A percentile compares a stretch with the other conserved stretches of the same genome.
These are phyloP conservation scores for Prinsepia uniflora DNA, from an alignment of 306 rosid genomes.

Conservation along the genomic window DNA sequence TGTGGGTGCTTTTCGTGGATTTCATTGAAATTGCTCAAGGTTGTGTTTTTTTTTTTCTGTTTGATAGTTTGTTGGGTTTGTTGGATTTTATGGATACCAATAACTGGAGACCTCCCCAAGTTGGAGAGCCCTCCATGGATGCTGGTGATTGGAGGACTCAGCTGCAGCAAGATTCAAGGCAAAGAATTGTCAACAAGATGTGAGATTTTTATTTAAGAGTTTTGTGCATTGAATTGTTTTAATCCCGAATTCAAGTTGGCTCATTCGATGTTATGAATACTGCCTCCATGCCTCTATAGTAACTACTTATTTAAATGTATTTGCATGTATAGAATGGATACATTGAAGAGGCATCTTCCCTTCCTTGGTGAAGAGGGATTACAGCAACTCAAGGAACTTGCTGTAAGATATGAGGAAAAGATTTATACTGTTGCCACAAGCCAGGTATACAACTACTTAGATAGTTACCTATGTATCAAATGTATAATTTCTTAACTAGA, in stretches of 20 bases:
- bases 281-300: not conserved
- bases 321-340: slow-evolving; percentile 53
- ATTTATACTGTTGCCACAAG: slow-evolving; percentile 52
- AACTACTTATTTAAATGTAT: not conserved
- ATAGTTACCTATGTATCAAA: not conserved
- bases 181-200: slow-evolving; percentile 56
- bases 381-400: slow-evolving; percentile 53
- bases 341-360: slow-evolving; percentile 60
- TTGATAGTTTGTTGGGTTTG: not conserved
- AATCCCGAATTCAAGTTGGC: not conserved
- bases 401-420: slow-evolving; percentile 78
- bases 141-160: slow-evolving; percentile 51
- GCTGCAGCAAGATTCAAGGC: slow-evolving; percentile 41
- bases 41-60: not conserved
- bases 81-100: slow-evolving; percentile 23
- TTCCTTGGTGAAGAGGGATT: slow-evolving; percentile 56
- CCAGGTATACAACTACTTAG: slow-evolving; percentile 40
- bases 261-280: not conserved
- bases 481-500: not conserved
- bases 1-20: too few relatives aligned
- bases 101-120: slow-evolving; percentile 28
- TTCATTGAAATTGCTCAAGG: not conserved
- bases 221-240: not conserved
- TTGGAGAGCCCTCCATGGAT: slow-evolving; percentile 30
- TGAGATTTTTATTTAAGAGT: not conserved